Evolutionary conservation across 768 basidiomycete genomes (phyloP).

Genomic region (Collybia sordida): DNA sequence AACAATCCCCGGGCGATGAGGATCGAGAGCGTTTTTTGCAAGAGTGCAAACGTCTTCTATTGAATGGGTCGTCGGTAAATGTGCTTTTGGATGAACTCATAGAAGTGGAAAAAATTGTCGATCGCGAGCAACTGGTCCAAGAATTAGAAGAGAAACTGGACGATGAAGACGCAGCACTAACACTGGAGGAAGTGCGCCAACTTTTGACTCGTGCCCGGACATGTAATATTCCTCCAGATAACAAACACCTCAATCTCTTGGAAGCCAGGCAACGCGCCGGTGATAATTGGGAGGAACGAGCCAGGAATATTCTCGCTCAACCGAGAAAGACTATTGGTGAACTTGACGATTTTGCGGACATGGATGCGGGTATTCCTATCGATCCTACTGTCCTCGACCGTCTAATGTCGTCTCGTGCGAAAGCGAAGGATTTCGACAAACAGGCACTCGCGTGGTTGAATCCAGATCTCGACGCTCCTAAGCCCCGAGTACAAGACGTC

Average conservation of each 20-base stretch:
- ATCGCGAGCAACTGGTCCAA: constrained; percentile 71
- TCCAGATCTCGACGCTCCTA: constrained; percentile 51
- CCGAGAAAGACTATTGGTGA: constrained; percentile 75
- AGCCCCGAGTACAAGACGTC: constrained; percentile 69
- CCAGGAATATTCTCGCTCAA: constrained; percentile 62
- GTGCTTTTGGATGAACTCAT: constrained; percentile 80
- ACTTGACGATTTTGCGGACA: constrained; percentile 68
- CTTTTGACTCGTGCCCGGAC: constrained; percentile 68
- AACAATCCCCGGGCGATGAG: constrained; percentile 35
- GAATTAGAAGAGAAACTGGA: constrained; percentile 77
- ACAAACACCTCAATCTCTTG: constrained; percentile 64
- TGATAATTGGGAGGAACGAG: constrained; percentile 74
- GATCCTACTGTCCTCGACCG: constrained; percentile 66
- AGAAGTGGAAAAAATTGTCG: constrained; percentile 78
- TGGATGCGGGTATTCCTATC: constrained; percentile 67
- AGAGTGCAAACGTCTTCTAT: constrained; percentile 70
- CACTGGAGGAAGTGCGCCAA: constrained; percentile 75
- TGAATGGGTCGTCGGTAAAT: constrained; percentile 74
- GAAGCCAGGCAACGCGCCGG: constrained; percentile 67
- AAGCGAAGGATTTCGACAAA: constrained; percentile 79
- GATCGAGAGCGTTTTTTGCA: constrained; percentile 57
- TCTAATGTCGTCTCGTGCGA: constrained; percentile 59
- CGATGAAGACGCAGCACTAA: constrained; percentile 54
- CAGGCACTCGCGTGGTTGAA: constrained; percentile 72
- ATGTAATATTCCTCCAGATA: constrained; percentile 63